Conservation (phyloP, 2,329 filamentous ascomycete genomes). For the Dothideomycetidae sp. region DNA sequence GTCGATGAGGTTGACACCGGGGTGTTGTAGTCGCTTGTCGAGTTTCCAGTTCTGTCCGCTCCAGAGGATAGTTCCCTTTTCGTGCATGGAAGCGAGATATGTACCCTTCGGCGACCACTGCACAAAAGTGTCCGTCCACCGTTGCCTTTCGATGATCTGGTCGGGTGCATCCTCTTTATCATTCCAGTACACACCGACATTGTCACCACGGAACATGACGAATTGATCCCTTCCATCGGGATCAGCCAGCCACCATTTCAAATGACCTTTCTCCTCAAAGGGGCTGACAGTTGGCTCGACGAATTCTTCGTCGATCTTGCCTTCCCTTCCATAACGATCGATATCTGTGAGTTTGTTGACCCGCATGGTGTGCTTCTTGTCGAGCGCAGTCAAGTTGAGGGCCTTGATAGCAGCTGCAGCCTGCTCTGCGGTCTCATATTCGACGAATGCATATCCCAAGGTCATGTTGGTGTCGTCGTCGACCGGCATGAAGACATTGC, state of each 20-base stretch:
- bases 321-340: conserved; percentile 88
- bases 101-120: conserved; percentile 96
- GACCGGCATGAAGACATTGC: conserved; percentile 86
- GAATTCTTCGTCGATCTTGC: conserved; percentile 85
- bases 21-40: conserved; percentile 86
- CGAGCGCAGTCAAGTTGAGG: conserved; percentile 73
- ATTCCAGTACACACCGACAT: conserved; percentile 95
- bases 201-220: conserved; percentile 82
- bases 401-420: conserved; percentile 78
- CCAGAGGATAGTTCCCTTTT: conserved; percentile 95
- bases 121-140: conserved; percentile 97
- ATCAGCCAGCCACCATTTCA: conserved; percentile 86
- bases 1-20: conserved; percentile 87
- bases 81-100: conserved; percentile 85
- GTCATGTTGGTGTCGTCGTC: conserved; percentile 67
- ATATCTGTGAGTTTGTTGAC: conserved; percentile 99
- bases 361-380: conserved; percentile 89
- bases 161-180: conserved; percentile 87
- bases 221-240: conserved; percentile 86
- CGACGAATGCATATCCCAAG: conserved; percentile 88
- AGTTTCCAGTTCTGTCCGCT: conserved; percentile 79
- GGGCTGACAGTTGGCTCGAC: conserved; percentile 64
- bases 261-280: conserved; percentile 84
- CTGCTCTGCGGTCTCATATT: conserved; percentile 83
- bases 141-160: conserved; percentile 73